Evolutionary conservation across 2,329 filamentous ascomycete genomes (phyloP).

Genomic region (Teratosphaeriaceae sp.): DNA sequence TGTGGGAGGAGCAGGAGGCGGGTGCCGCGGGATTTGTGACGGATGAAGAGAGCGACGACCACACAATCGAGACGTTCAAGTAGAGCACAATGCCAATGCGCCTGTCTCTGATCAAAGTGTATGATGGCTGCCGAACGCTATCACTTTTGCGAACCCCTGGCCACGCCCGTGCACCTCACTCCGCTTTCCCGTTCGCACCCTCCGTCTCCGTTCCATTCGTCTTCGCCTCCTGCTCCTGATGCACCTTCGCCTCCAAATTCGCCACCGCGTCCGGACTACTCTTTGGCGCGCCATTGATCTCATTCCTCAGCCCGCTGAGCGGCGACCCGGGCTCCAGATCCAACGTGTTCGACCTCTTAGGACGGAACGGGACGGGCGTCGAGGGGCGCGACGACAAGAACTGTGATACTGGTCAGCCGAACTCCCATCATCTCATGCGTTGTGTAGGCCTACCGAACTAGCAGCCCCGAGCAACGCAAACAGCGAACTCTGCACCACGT

Average conservation of each 20-base stretch:
- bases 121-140: no score
- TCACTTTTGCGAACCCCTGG: not conserved
- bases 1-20: no score
- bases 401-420: constrained; percentile 36
- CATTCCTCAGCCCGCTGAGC: constrained; percentile 23
- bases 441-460: constrained; percentile 59
- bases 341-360: constrained; percentile 47
- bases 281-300: constrained; percentile 22
- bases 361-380: constrained; percentile 60
- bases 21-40: no score
- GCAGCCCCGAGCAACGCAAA: constrained; percentile 81
- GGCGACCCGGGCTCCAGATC: constrained; percentile 22
- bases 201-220: not conserved
- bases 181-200: not conserved
- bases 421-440: not conserved
- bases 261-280: constrained; percentile 26
- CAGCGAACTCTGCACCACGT: constrained; percentile 84
- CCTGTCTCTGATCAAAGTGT: no score
- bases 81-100: no score
- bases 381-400: constrained; percentile 65
- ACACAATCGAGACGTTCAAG: not conserved
- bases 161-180: not conserved
- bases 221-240: constrained; percentile 11
- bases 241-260: constrained; percentile 24
- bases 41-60: no score